Evolutionary conservation across 768 basidiomycete species (phyloP).

Genomic region (Lactifluus hygrophoroides): DNA sequence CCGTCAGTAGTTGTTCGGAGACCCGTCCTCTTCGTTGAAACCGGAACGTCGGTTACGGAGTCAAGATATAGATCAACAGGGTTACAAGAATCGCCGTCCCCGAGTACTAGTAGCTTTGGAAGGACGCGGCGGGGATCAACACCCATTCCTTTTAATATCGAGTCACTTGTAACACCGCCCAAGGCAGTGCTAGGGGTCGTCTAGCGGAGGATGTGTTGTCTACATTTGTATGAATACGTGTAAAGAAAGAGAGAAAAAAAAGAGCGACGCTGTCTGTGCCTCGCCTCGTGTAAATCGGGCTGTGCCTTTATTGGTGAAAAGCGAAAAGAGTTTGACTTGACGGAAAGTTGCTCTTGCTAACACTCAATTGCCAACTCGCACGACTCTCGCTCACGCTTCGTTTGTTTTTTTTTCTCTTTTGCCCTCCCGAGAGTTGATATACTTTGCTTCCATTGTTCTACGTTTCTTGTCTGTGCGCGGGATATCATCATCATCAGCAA

Average conservation of each 20-base stretch:
- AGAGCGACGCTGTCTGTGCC: no score
- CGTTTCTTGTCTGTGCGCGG: background rate
- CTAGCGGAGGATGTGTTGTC: background rate
- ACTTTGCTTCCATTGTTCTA: background rate
- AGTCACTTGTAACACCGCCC: slow-evolving; percentile 37
- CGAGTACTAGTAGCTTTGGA: slow-evolving; percentile 19
- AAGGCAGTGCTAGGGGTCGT: slow-evolving; percentile 33
- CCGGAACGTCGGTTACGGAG: slow-evolving; percentile 25
- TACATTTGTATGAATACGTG: no score
- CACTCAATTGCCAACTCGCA: background rate
- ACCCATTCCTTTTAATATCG: slow-evolving; percentile 32
- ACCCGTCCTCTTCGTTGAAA: background rate
- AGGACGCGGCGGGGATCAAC: slow-evolving; percentile 49
- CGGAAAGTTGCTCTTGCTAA: background rate
- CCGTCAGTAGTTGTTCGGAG: slow-evolving; percentile 2
- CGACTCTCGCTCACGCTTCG: background rate
- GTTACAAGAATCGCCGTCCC: slow-evolving; percentile 13
- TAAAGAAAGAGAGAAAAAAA: background rate
- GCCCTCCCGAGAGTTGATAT: no score
- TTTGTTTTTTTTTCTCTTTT: background rate
- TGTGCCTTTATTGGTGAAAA: background rate
- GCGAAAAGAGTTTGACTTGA: background rate
- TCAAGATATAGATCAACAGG: background rate
- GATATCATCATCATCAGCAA: background rate
- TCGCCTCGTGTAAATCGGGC: slow-evolving; percentile 9